These are phyloP conservation scores for Lizonia empirigonia DNA, from an alignment of 2,329 filamentous ascomycete species.

Conservation along the genomic window DNA sequence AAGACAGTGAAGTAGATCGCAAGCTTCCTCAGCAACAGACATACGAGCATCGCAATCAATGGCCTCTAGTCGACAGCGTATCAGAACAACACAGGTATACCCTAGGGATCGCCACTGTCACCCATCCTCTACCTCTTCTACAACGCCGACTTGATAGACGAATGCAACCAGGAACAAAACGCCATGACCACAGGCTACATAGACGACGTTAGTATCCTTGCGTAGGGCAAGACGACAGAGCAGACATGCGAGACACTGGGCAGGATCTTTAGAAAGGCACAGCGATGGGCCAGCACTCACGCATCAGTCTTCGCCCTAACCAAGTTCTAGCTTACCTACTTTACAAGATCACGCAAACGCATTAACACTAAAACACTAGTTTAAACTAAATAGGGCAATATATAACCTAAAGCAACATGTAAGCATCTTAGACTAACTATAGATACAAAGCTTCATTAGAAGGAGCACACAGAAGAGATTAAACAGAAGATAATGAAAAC, in stretches of 20 bases:
- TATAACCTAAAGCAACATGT: constrained; percentile 4
- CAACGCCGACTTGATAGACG: constrained; percentile 36
- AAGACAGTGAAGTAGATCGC: not conserved
- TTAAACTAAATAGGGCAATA: not conserved
- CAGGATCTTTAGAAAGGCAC: not conserved
- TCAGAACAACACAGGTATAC: constrained; percentile 30
- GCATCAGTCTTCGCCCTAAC: not conserved
- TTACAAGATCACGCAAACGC: not conserved
- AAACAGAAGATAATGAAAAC: not conserved
- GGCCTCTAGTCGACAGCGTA: constrained; percentile 17
- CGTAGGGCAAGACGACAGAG: not conserved
- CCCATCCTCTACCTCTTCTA: constrained; percentile 44
- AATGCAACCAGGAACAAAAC: not conserved
- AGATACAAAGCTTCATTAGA: not conserved
- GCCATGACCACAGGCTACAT: not conserved
- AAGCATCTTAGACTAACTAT: constrained; percentile 7
- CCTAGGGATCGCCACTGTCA: constrained; percentile 39
- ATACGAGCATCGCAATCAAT: constrained; percentile 8
- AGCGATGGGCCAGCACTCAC: not conserved
- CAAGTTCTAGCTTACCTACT: not conserved
- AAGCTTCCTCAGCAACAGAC: not conserved
- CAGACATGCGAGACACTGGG: not conserved
- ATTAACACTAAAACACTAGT: not conserved
- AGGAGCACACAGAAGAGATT: not conserved
- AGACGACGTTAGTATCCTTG: not conserved